Base-by-base conservation (phyloP, 106 monocot species). In the Dendrobium chrysotoxum region DNA sequence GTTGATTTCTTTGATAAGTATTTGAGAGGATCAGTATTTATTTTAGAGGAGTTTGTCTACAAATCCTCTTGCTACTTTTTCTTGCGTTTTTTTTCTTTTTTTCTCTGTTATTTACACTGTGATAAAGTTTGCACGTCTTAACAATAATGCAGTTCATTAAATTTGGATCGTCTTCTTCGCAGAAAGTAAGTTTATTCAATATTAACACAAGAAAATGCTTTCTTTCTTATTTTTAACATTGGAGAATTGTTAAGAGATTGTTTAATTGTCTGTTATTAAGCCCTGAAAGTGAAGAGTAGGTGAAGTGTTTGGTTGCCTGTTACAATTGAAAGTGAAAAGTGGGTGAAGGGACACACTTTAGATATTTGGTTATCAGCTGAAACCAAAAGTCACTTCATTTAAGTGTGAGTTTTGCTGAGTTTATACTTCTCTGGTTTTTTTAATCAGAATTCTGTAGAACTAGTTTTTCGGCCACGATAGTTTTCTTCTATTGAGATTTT, bases 271-370 rank as follows among this genome's bases (percentile, higher is more conserved):
- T 25, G 64, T 26, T 2, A n/a, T 65, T 38, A 16, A 70, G 16
- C 4, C 35, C 35, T 70, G 70, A 70, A 70, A 70, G 70, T 70
- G n/a, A 70, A 70, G 9, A 70, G 28, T 70, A 15, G 70, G 70
- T 70, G 70, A 13, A 11, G 15, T 28, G 28, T 70, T 70, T 31
- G 28, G 70, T 70, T 70, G 35, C 30, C 70, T 28, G 70, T 70
- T 13, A 70, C 70, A 35, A 28, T 16, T 70, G 31, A 70, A 13
- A 35, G 15, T 70, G 70, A 23, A 35, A 70, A 70, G 70, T 70
- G 70, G 70, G 70, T 70, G 35, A 70, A 70, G 70, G 30, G 28
- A 70, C 1, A 35, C 28, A 11, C 70, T 31, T 35, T 9, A 28
- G 70, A 15, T 28, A 70, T 35, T 35, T 35, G 70, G 70, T 31